Evolutionary conservation across 179 eudicot genomes (phyloP).

Genomic region (Silene coronaria): DNA sequence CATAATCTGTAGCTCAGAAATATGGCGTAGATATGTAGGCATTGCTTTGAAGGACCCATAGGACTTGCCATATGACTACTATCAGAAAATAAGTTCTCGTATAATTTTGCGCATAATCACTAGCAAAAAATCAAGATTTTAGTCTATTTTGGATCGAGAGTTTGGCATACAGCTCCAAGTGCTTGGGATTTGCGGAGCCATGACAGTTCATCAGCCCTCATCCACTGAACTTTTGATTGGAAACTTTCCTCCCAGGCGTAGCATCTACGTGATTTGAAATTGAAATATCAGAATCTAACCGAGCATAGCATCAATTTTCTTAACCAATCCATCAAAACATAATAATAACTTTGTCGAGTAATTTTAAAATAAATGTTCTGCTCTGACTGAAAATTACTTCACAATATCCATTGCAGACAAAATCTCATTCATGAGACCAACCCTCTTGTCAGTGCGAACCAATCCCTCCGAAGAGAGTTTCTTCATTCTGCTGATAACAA

Average conservation of each 20-base stretch:
- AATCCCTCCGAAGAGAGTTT: conserved; percentile 61
- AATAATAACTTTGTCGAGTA: background rate
- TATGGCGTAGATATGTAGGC: background rate
- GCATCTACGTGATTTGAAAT: background rate
- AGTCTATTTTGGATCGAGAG: background rate
- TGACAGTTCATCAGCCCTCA: background rate
- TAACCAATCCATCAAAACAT: background rate
- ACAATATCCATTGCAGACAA: conserved; percentile 84
- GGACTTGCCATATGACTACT: background rate
- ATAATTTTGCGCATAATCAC: background rate
- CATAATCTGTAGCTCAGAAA: background rate
- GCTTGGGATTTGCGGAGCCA: conserved; percentile 1
- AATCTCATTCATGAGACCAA: conserved; percentile 89
- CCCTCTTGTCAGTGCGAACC: conserved; percentile 79
- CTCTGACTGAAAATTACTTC: background rate
- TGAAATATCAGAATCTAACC: background rate
- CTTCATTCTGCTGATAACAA: conserved; percentile 62
- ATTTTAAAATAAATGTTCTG: background rate
- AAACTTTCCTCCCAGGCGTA: conserved; percentile 4
- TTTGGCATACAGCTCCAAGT: background rate
- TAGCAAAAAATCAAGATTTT: background rate
- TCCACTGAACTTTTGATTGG: background rate
- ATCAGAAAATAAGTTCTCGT: background rate
- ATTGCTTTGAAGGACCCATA: background rate
- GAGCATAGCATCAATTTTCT: background rate